phyloP scores from a whole-genome alignment of 257 asterid genomes.

The Capsicum baccatum region DNA sequence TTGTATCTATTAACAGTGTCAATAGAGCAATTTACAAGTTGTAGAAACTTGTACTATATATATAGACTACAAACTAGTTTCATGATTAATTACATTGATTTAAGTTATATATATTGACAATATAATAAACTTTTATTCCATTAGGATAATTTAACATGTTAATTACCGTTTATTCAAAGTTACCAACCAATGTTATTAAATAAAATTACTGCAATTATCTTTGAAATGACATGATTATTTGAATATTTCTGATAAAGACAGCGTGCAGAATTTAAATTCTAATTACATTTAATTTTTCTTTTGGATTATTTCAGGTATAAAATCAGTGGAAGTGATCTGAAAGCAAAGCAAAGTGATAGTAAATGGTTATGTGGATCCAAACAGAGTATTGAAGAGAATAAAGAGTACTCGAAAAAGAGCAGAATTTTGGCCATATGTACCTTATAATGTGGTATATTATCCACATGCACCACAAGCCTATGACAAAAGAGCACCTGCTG shows the following conservation, averaged over 20 bases:
- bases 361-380: constrained; percentile 70
- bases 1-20: background rate
- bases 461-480: constrained; percentile 69
- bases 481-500: constrained; percentile 82
- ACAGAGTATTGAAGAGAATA: constrained; percentile 65
- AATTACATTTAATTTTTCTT: background rate
- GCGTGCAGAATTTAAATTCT: background rate
- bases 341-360: constrained; percentile 70
- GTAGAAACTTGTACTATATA: background rate
- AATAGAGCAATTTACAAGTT: background rate
- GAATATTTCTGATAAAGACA: too few relatives aligned
- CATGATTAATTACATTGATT: background rate
- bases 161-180: background rate
- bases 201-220: background rate
- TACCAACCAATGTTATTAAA: background rate
- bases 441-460: constrained; percentile 62
- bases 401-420: constrained; percentile 81
- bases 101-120: background rate
- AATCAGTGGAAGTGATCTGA: constrained; percentile 61
- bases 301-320: constrained; percentile 54
- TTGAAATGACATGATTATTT: background rate
- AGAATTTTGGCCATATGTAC: constrained; percentile 82
- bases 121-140: background rate
- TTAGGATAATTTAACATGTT: background rate
- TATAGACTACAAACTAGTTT: background rate